phyloP scores from a whole-genome alignment of 805 yeast species.

The Cyberlindnera sargentensis region DNA sequence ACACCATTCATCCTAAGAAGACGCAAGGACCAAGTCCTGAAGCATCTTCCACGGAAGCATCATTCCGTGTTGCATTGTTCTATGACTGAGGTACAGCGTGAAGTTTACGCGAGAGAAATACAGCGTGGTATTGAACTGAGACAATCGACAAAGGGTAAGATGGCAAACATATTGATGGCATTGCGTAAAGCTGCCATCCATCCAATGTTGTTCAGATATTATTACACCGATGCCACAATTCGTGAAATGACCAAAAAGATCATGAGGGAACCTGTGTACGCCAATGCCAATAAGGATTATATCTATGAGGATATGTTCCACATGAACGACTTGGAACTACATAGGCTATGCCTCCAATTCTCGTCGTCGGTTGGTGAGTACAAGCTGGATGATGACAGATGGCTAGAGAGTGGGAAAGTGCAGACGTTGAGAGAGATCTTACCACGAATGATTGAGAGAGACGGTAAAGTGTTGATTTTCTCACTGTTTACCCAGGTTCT shows the following conservation, averaged over 20 bases:
- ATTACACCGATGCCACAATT: constrained; percentile 50
- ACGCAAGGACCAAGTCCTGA: constrained; percentile 84
- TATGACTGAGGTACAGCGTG: constrained; percentile 44
- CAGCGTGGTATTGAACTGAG: constrained; percentile 29
- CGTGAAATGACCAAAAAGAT: constrained; percentile 68
- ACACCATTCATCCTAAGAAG: constrained; percentile 93
- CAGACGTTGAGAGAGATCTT: constrained; percentile 48
- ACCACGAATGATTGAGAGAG: constrained; percentile 48
- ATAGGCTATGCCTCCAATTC: constrained; percentile 64
- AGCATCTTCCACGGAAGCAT: constrained; percentile 76
- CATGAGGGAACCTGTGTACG: constrained; percentile 73
- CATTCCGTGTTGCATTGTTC: constrained; percentile 62
- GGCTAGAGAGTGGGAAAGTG: constrained; percentile 74
- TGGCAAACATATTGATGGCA: constrained; percentile 76
- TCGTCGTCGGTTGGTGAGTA: constrained; percentile 52
- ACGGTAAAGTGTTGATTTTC: constrained; percentile 70
- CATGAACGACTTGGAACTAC: constrained; percentile 88
- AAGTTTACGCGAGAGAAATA: constrained; percentile 57
- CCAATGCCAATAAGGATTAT: constrained; percentile 61
- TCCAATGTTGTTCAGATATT: constrained; percentile 72
- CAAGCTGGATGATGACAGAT: constrained; percentile 46
- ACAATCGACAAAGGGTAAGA: constrained; percentile 25
- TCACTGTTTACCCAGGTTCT: constrained; percentile 90
- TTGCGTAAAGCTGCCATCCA: constrained; percentile 90
- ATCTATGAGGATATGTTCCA: constrained; percentile 92